Evolutionary conservation across 2,329 filamentous ascomycete species (phyloP).

Genomic region (Penicillium sp.): DNA sequence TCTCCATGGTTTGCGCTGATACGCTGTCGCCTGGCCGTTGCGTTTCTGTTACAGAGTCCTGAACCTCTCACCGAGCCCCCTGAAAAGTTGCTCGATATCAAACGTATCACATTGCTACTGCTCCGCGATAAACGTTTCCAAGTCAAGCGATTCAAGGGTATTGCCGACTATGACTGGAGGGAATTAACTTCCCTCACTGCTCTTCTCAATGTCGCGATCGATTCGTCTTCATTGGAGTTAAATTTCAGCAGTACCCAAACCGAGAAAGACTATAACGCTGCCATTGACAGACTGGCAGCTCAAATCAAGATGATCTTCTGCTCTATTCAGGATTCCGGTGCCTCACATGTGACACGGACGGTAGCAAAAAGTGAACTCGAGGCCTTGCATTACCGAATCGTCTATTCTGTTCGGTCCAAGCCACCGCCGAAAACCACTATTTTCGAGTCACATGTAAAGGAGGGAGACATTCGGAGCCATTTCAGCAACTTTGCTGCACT

Average conservation of each 20-base stretch:
- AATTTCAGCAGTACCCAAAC: constrained; percentile 33
- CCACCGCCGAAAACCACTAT: constrained; percentile 51
- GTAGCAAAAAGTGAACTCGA: constrained; percentile 76
- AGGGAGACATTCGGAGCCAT: constrained; percentile 13
- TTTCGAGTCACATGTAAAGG: constrained; percentile 30
- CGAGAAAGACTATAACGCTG: constrained; percentile 62
- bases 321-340: constrained; percentile 71
- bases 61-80: constrained; percentile 27
- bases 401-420: constrained; percentile 67
- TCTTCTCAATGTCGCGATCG: constrained; percentile 73
- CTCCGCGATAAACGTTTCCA: constrained; percentile 35
- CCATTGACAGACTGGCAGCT: constrained; percentile 65
- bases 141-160: constrained; percentile 26
- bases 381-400: constrained; percentile 69
- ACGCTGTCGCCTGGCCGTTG: constrained; percentile 40
- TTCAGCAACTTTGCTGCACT: constrained; percentile 9
- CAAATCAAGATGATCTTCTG: constrained; percentile 57
- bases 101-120: constrained; percentile 28
- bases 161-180: constrained; percentile 56
- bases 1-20: constrained; percentile 38
- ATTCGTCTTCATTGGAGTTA: constrained; percentile 53
- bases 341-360: constrained; percentile 67
- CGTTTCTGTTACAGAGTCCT: constrained; percentile 34
- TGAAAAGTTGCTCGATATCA: constrained; percentile 30
- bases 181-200: constrained; percentile 63